Conservation (phyloP, 2,329 filamentous ascomycete genomes). For the Talaromyces sp. region DNA sequence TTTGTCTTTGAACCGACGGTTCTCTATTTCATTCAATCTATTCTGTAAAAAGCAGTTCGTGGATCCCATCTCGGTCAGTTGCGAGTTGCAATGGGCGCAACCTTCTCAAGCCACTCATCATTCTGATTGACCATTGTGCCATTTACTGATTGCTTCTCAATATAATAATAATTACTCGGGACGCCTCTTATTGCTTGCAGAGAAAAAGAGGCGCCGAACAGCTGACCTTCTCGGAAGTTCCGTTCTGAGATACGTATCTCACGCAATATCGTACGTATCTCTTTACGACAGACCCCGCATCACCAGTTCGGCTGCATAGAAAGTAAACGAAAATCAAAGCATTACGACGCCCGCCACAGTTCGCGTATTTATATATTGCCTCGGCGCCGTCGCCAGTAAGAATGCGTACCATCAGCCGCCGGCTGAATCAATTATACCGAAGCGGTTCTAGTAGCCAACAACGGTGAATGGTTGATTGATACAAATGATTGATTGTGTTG, state of each 20-base stretch:
- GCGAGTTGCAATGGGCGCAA: not conserved
- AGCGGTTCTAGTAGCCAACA: not conserved
- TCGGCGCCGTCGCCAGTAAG: not conserved
- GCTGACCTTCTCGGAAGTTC: not conserved
- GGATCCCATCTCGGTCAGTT: not conserved
- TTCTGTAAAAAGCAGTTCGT: not conserved
- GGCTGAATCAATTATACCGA: not conserved
- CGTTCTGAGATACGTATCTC: not conserved
- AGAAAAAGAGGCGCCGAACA: conserved; percentile 1
- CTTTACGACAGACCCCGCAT: not conserved
- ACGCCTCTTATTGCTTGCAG: not conserved
- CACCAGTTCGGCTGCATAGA: not conserved
- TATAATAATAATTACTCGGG: not conserved
- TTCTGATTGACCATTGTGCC: not conserved
- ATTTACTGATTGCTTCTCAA: not conserved
- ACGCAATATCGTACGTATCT: too few relatives aligned
- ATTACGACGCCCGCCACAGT: not conserved
- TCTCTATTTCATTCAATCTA: not conserved
- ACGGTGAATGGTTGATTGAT: not conserved
- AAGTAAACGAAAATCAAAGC: not conserved
- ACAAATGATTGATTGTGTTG: not conserved
- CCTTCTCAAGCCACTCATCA: not conserved
- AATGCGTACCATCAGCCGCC: not conserved
- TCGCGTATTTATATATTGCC: not conserved
- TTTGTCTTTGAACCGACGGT: not conserved